Evolutionary conservation across 305 asterid species (phyloP).

Genomic region (Lippia alba): DNA sequence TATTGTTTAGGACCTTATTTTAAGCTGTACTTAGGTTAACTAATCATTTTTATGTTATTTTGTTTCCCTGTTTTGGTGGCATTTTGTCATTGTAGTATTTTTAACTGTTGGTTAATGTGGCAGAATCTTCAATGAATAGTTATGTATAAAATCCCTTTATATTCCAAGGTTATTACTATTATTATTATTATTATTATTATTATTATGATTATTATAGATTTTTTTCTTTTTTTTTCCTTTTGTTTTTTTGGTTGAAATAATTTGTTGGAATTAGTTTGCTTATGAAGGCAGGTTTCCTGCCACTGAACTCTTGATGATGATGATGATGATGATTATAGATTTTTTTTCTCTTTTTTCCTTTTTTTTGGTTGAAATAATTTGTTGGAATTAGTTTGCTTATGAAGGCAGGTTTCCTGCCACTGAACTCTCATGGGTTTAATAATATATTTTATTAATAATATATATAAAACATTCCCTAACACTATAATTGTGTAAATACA

Average conservation of each 20-base stretch:
- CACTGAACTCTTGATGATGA: constrained; percentile 29
- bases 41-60: constrained; percentile 27
- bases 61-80: not conserved
- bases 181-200: not conserved
- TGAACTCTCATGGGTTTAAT: not conserved
- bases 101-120: constrained; percentile 19
- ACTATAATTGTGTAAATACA: no score
- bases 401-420: constrained; percentile 33
- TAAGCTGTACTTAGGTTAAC: constrained; percentile 30
- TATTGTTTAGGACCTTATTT: constrained; percentile 45
- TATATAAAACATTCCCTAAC: not conserved
- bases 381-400: constrained; percentile 23
- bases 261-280: constrained; percentile 17
- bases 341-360: constrained; percentile 13
- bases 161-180: constrained; percentile 15
- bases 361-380: not conserved
- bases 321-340: no score
- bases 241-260: not conserved
- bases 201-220: no score
- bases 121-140: constrained; percentile 32
- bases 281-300: constrained; percentile 33
- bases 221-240: constrained; percentile 19
- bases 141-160: constrained; percentile 37
- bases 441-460: no score
- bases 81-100: constrained; percentile 12